Percentiles rank a stretch among this genome's conserved stretches.
Conservation (phyloP, 129 eudicot species). For the Ambrosia artemisiifolia region DNA sequence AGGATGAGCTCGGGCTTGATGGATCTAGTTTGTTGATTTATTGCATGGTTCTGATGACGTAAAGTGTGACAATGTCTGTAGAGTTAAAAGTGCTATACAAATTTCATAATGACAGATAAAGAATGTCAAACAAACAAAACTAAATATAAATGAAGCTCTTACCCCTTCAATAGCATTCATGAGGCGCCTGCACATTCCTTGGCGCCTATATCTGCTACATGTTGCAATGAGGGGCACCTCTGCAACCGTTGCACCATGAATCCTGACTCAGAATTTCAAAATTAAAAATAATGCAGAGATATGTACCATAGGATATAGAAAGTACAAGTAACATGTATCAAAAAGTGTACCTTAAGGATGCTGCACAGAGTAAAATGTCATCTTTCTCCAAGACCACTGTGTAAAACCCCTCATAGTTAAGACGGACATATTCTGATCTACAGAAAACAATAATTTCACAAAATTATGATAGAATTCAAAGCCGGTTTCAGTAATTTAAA, state of each 20-base stretch:
- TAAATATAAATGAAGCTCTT: conserved; percentile 8
- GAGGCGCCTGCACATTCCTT: conserved; percentile 92
- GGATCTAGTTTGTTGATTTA: no score
- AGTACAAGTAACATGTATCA: not conserved
- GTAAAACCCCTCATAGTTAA: conserved; percentile 76
- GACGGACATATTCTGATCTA: conserved; percentile 85
- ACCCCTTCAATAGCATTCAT: conserved; percentile 84
- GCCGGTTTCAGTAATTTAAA: not conserved
- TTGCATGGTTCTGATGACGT: not conserved
- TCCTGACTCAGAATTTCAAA: conserved; percentile 38
- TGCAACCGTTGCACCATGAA: conserved; percentile 87
- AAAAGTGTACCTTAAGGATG: conserved; percentile 68
- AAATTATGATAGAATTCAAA: not conserved
- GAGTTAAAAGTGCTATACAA: not conserved
- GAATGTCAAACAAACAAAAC: not conserved
- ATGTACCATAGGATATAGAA: conserved; percentile 1
- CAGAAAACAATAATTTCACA: conserved; percentile 4
- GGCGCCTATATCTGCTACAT: conserved; percentile 84
- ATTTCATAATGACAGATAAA: not conserved
- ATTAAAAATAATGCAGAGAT: not conserved
- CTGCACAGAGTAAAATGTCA: conserved; percentile 67
- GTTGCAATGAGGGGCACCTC: conserved; percentile 97
- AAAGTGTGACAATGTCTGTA: not conserved
- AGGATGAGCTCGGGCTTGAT: no score
- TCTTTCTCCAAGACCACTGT: conserved; percentile 85